Conservation (phyloP, 805 yeast species). For the Candida michaelii region DNA sequence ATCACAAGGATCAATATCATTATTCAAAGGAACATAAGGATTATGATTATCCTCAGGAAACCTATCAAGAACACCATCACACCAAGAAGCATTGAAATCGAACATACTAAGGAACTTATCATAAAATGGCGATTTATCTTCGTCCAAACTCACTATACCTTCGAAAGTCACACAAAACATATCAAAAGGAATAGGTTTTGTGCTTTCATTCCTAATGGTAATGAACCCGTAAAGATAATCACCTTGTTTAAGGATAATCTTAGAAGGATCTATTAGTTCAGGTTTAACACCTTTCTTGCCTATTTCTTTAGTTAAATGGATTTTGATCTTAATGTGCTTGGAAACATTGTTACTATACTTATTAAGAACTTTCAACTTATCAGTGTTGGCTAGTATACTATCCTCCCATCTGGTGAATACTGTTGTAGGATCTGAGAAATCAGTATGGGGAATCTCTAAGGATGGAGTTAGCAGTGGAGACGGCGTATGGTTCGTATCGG, state of each 20-base stretch:
- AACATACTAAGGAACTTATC: conserved; percentile 36
- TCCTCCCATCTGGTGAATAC: conserved; percentile 26
- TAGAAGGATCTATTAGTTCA: conserved; percentile 29
- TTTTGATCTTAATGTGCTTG: conserved; percentile 26
- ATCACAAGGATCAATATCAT: conserved; percentile 33
- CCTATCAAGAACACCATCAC: conserved; percentile 32
- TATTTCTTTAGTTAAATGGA: conserved; percentile 33
- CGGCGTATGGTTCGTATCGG: too few species aligned
- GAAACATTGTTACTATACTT: conserved; percentile 28
- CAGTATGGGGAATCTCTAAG: not conserved
- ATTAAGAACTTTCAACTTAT: conserved; percentile 31
- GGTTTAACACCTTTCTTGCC: conserved; percentile 35
- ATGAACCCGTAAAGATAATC: conserved; percentile 39
- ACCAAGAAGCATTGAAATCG: conserved; percentile 44
- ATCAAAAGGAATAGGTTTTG: conserved; percentile 34
- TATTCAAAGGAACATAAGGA: conserved; percentile 25
- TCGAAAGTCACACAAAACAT: conserved; percentile 40
- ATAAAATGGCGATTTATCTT: conserved; percentile 15
- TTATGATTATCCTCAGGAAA: conserved; percentile 29
- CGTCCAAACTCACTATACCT: conserved; percentile 27
- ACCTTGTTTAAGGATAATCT: conserved; percentile 34
- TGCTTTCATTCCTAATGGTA: conserved; percentile 28
- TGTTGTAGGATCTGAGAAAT: conserved; percentile 12
- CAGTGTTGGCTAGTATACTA: conserved; percentile 35
- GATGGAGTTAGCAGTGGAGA: too few species aligned